phyloP scores from a whole-genome alignment of 345 rosid species.

The Eucalyptus pauciflora region DNA sequence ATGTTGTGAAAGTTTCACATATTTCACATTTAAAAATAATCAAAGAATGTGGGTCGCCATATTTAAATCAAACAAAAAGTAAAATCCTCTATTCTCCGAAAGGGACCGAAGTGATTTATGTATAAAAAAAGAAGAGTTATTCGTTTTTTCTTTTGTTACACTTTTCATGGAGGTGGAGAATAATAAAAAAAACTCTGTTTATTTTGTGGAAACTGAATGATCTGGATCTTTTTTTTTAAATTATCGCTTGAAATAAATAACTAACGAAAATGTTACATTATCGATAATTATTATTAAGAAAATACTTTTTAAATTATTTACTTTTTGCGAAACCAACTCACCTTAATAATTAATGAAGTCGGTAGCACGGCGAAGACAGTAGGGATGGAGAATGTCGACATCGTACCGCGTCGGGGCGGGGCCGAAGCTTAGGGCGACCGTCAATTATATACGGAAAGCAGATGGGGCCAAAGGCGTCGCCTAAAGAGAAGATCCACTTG shows the following conservation, averaged over 20 bases:
- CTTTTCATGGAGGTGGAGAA: background rate
- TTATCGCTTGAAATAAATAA: background rate
- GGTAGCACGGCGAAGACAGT: background rate
- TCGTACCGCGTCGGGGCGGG: background rate
- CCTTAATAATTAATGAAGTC: background rate
- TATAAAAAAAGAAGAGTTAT: background rate
- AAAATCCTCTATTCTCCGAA: background rate
- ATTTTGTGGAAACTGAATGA: fast-evolving
- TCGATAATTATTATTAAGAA: background rate
- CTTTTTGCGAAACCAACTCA: background rate
- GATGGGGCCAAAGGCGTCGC: background rate
- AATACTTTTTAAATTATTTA: background rate
- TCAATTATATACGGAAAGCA: background rate
- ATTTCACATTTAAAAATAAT: background rate
- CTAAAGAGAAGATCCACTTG: background rate
- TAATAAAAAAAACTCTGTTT: background rate
- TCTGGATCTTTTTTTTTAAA: background rate
- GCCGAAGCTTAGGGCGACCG: background rate
- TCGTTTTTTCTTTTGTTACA: background rate
- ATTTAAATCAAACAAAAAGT: background rate
- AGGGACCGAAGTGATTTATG: background rate
- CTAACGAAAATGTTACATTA: background rate
- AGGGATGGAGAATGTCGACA: background rate
- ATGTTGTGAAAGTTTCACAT: background rate
- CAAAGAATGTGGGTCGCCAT: background rate